These are phyloP conservation scores for Fusarium sp. DNA, from an alignment of 2,329 filamentous ascomycete genomes.

Conservation along the genomic window DNA sequence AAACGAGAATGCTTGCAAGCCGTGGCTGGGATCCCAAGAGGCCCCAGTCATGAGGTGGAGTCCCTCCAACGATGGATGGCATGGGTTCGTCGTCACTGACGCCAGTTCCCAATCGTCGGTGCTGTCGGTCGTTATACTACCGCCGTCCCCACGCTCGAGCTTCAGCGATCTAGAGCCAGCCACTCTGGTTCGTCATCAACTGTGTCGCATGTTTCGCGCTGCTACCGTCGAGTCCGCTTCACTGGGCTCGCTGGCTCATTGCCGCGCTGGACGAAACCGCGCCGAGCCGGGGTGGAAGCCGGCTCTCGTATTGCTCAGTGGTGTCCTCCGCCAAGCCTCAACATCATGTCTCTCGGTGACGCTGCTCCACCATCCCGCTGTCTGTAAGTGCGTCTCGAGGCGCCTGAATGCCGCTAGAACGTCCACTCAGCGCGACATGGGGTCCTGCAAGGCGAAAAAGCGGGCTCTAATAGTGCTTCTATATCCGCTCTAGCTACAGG, in stretches of 20 bases:
- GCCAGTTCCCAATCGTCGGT: slow-evolving; percentile 25
- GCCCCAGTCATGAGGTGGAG: slow-evolving; percentile 26
- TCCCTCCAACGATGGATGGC: slow-evolving; percentile 16
- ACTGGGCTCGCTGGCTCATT: slow-evolving; percentile 8
- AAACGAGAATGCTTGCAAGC: slow-evolving; percentile 11
- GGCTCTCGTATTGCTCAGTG: slow-evolving; percentile 29
- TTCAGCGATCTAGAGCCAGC: slow-evolving; percentile 2
- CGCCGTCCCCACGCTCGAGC: background rate
- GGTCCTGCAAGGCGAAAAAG: slow-evolving; percentile 8
- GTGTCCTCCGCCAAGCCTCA: slow-evolving; percentile 32
- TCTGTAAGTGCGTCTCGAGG: slow-evolving; percentile 16
- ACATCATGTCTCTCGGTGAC: slow-evolving; percentile 17
- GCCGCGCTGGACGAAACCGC: slow-evolving; percentile 24
- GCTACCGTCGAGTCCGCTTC: slow-evolving; percentile 18
- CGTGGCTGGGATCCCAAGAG: slow-evolving; percentile 32
- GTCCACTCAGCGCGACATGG: slow-evolving; percentile 12
- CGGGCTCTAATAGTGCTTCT: slow-evolving; percentile 18
- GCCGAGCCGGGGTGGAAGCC: slow-evolving; percentile 17
- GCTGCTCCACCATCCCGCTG: slow-evolving; percentile 28
- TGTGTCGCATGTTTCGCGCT: slow-evolving; percentile 30
- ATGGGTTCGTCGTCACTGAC: slow-evolving; percentile 38
- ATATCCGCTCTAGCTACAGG: background rate
- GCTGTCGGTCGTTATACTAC: slow-evolving; percentile 13
- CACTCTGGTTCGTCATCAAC: slow-evolving; percentile 22
- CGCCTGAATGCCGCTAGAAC: slow-evolving; percentile 16